Evolutionary conservation across 352 stramenopile genomes (phyloP).

Genomic region (Pilasporangium apinafurcum): DNA sequence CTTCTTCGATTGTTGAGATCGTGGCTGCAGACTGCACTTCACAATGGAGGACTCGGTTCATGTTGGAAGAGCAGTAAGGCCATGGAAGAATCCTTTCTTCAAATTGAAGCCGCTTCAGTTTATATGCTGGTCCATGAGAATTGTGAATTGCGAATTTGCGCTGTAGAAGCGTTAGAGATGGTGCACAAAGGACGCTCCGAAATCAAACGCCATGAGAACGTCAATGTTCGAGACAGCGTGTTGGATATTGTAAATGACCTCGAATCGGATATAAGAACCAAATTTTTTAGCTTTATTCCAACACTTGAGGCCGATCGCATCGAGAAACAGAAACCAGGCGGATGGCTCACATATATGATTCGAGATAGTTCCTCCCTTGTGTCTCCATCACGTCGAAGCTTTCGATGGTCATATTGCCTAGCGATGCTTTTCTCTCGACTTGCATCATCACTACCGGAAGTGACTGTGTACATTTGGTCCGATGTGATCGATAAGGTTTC

Average conservation of each 20-base stretch:
- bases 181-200: conserved; percentile 9
- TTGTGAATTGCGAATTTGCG: conserved; percentile 13
- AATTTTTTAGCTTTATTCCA: conserved; percentile 23
- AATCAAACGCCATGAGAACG: not conserved
- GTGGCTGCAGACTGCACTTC: conserved; percentile 14
- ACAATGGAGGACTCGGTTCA: not conserved
- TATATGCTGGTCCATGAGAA: conserved; percentile 53
- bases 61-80: conserved; percentile 29
- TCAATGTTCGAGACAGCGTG: not conserved
- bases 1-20: conserved; percentile 24
- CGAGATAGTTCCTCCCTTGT: too few species aligned
- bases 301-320: not conserved
- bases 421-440: conserved; percentile 36
- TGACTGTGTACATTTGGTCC: conserved; percentile 57
- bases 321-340: not conserved
- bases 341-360: not conserved
- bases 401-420: conserved; percentile 51
- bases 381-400: conserved; percentile 24
- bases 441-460: conserved; percentile 29
- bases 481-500: conserved; percentile 54
- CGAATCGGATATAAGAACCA: conserved; percentile 12
- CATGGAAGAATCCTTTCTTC: conserved; percentile 40
- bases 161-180: conserved; percentile 22
- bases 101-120: conserved; percentile 52
- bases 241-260: conserved; percentile 16